phyloP scores from a whole-genome alignment of 345 rosid genomes.

The Tarenaya hassleriana region DNA sequence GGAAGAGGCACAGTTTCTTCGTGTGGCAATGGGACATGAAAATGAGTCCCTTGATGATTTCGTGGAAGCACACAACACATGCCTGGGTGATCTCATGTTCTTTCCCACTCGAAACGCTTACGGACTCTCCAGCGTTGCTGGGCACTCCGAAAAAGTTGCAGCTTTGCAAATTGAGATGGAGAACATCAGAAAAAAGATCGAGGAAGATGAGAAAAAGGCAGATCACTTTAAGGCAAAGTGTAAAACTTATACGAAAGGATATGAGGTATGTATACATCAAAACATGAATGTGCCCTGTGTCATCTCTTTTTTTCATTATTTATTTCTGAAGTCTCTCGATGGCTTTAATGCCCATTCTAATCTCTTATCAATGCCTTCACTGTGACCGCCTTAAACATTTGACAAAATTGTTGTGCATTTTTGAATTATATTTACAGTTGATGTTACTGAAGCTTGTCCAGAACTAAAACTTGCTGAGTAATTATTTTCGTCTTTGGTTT shows the following conservation, averaged over 20 bases:
- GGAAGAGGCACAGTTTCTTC: conserved; percentile 65
- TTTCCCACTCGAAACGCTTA: conserved; percentile 86
- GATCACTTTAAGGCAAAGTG: conserved; percentile 69
- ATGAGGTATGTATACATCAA: conserved; percentile 56
- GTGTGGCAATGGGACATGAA: conserved; percentile 90
- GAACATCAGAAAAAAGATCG: conserved; percentile 57
- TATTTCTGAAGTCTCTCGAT: neutral
- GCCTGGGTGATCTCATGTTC: conserved; percentile 90
- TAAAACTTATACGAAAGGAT: conserved; percentile 82
- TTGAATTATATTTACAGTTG: too few relatives aligned
- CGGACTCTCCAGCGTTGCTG: conserved; percentile 94
- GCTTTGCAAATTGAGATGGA: conserved; percentile 82
- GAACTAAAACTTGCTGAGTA: neutral
- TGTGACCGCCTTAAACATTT: too few relatives aligned
- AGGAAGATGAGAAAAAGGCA: conserved; percentile 82
- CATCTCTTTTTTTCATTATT: conserved; percentile 2
- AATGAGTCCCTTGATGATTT: conserved; percentile 74
- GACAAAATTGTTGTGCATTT: too few relatives aligned
- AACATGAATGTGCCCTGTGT: too few relatives aligned
- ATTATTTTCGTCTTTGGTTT: neutral
- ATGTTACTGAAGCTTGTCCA: neutral
- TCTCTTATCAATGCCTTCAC: too few relatives aligned
- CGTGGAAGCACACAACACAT: conserved; percentile 82
- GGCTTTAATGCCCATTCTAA: too few relatives aligned
- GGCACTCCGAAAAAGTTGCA: conserved; percentile 74